A percentile compares a stretch with the other conserved stretches of the same genome.
These are phyloP conservation scores for Dactylellina drechsleri DNA, from an alignment of 2,329 filamentous ascomycete genomes.

Conservation along the genomic window DNA sequence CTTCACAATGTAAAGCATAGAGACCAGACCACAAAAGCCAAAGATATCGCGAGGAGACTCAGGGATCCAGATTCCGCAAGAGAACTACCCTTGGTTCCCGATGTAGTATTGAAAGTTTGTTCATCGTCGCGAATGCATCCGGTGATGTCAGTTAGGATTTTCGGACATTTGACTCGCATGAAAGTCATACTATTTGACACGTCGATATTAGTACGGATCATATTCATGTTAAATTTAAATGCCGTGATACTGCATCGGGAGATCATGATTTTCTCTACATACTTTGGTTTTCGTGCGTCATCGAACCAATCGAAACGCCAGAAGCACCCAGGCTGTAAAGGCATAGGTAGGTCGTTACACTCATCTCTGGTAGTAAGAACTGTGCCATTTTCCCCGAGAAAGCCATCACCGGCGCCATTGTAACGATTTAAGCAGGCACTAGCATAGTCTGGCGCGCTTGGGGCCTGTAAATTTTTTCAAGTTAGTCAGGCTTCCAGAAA, in stretches of 20 bases:
- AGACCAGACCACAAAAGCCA: slow-evolving; percentile 17
- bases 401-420: slow-evolving; percentile 27
- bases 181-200: slow-evolving; percentile 42
- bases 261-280: slow-evolving; percentile 2
- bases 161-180: slow-evolving; percentile 41
- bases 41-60: slow-evolving; percentile 15
- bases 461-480: slow-evolving; percentile 22
- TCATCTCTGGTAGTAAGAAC: slow-evolving; percentile 67
- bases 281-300: slow-evolving; percentile 46
- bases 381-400: slow-evolving; percentile 39
- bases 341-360: slow-evolving; percentile 67
- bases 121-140: slow-evolving; percentile 50
- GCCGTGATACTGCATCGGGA: neutral
- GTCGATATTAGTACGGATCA: neutral
- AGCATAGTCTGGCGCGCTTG: slow-evolving; percentile 41
- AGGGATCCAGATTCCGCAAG: slow-evolving; percentile 14
- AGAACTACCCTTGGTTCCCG: neutral
- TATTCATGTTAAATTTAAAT: neutral
- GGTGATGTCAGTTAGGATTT: slow-evolving; percentile 42
- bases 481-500: slow-evolving; percentile 10
- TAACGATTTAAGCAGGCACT: slow-evolving; percentile 44
- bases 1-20: slow-evolving; percentile 19
- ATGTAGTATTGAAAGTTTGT: slow-evolving; percentile 34
- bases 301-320: slow-evolving; percentile 69
- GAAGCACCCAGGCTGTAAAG: slow-evolving; percentile 69